phyloP scores from a whole-genome alignment of 352 stramenopile species.

The Phytophthora citrophthora region DNA sequence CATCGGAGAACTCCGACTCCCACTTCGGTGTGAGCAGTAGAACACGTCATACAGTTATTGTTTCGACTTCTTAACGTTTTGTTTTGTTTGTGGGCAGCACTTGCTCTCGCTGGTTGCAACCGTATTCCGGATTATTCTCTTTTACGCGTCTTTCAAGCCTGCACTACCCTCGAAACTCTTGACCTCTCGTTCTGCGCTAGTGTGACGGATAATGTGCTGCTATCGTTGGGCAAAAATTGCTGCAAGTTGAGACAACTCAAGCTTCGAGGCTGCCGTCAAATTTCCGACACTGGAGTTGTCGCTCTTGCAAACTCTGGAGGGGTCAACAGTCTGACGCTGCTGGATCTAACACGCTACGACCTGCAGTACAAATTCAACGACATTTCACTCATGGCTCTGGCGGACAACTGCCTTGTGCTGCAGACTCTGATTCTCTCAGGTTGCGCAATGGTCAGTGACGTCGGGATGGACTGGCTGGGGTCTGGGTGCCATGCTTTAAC shows the following conservation, averaged over 20 bases:
- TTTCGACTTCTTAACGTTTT: too few relatives aligned
- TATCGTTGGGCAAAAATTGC: slow-evolving; percentile 72
- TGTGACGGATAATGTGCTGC: slow-evolving; percentile 85
- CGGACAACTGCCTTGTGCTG: slow-evolving; percentile 59
- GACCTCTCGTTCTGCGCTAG: slow-evolving; percentile 81
- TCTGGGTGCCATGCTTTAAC: slow-evolving; percentile 80
- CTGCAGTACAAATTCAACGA: slow-evolving; percentile 93
- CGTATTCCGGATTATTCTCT: slow-evolving; percentile 82
- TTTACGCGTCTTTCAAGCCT: slow-evolving; percentile 81
- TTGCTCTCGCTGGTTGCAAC: slow-evolving; percentile 77
- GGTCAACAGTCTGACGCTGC: slow-evolving; percentile 60
- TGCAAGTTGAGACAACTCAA: slow-evolving; percentile 65
- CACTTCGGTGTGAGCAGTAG: slow-evolving; percentile 53
- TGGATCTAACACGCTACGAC: slow-evolving; percentile 89
- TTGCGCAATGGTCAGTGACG: slow-evolving; percentile 92
- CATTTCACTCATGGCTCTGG: slow-evolving; percentile 87
- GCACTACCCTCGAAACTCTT: slow-evolving; percentile 65
- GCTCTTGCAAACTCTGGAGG: slow-evolving; percentile 64
- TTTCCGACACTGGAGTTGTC: slow-evolving; percentile 88
- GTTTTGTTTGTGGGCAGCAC: slow-evolving; percentile 33
- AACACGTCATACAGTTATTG: background rate
- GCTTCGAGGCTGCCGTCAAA: slow-evolving; percentile 84
- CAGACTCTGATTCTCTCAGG: slow-evolving; percentile 72
- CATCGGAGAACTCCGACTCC: slow-evolving; percentile 59
- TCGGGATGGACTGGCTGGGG: slow-evolving; percentile 92